Conservation (phyloP, 2,329 filamentous ascomycete genomes). For the Magnaporthiopsis incrustans region DNA sequence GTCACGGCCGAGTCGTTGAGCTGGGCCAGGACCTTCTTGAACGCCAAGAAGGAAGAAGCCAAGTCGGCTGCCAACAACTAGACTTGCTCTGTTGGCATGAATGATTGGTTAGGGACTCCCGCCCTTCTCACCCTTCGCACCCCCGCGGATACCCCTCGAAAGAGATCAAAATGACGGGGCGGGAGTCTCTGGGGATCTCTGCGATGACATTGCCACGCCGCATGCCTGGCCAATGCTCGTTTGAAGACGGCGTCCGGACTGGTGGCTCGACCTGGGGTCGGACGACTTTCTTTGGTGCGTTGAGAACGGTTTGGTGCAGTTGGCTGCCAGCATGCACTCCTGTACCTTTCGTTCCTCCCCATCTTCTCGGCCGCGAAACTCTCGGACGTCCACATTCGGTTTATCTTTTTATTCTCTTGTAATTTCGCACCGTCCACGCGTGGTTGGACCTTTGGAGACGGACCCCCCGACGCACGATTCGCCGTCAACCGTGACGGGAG, state of each 20-base stretch:
- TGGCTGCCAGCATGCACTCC: neutral
- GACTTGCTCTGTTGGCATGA: neutral
- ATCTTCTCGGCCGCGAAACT: neutral
- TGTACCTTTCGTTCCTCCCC: neutral
- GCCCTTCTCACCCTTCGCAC: neutral
- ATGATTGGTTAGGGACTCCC: neutral
- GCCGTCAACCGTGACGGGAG: neutral
- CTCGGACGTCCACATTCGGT: neutral
- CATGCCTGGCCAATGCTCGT: neutral
- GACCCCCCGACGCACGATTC: neutral
- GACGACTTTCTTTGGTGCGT: neutral
- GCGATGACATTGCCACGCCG: neutral
- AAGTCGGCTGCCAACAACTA: slow-evolving; percentile 47
- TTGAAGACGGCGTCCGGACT: neutral
- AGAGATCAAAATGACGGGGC: neutral
- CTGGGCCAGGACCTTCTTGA: slow-evolving; percentile 52
- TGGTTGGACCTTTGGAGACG: neutral
- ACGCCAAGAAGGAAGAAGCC: slow-evolving; percentile 53
- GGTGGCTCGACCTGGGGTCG: neutral
- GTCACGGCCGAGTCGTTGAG: slow-evolving; percentile 57
- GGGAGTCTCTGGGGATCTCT: neutral
- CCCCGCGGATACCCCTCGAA: neutral
- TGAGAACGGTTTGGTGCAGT: neutral
- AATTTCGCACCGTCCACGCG: neutral
- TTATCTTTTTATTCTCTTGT: neutral